phyloP scores from a whole-genome alignment of 2,329 filamentous ascomycete species.

The Ascosphaera acerosa region DNA sequence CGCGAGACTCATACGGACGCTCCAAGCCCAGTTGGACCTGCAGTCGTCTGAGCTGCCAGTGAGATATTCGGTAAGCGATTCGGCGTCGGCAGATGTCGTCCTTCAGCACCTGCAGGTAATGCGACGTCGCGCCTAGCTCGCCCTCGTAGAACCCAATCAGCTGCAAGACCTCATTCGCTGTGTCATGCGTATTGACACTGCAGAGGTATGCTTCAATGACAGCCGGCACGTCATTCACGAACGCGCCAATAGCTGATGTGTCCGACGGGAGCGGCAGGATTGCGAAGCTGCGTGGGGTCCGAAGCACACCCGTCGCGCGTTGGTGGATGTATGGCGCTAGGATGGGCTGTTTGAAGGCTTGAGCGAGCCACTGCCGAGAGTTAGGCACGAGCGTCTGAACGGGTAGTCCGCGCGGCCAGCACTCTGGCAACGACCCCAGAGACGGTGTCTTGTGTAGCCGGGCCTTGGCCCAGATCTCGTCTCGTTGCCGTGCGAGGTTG shows the following conservation, averaged over 20 bases:
- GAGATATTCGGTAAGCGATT: conserved; percentile 64
- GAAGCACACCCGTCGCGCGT: conserved; percentile 4
- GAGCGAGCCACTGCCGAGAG: conserved; percentile 2
- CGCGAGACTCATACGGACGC: too few relatives aligned
- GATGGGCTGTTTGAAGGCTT: conserved; percentile 1
- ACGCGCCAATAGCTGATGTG: conserved; percentile 2
- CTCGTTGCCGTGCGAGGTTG: conserved; percentile 4
- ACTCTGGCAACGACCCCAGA: conserved; percentile 1
- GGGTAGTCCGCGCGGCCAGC: conserved; percentile 5
- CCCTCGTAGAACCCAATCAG: too few relatives aligned
- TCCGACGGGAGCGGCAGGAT: conserved; percentile 1
- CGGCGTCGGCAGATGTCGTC: conserved; percentile 45
- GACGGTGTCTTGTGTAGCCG: conserved; percentile 3
- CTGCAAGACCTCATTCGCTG: too few relatives aligned
- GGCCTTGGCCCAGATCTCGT: conserved; percentile 4
- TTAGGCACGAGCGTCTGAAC: conserved; percentile 4
- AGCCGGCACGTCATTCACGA: conserved; percentile 3
- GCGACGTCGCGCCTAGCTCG: too few relatives aligned
- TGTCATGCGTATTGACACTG: too few relatives aligned
- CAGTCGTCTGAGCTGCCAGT: too few relatives aligned
- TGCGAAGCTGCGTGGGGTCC: conserved; percentile 1
- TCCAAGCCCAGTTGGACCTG: too few relatives aligned
- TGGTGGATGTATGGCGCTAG: conserved; percentile 4
- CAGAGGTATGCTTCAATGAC: conserved; percentile 3
- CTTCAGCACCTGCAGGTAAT: conserved; percentile 32